Percentiles rank a stretch among this genome's conserved stretches.
phyloP scores from a whole-genome alignment of 148 eudicot genomes.

The Persicaria maculosa region DNA sequence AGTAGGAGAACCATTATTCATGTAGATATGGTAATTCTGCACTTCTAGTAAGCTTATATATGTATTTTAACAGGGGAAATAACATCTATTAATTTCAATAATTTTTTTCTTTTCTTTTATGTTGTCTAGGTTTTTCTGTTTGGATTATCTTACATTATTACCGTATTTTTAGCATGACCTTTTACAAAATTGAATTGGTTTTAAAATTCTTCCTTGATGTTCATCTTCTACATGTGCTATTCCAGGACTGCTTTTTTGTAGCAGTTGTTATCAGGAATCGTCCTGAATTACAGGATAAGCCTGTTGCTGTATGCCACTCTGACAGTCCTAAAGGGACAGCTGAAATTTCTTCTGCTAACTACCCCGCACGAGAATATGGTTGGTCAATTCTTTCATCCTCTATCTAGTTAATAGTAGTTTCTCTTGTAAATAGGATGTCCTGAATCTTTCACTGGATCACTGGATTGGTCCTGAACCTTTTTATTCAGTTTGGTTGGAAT shows the following conservation, averaged over 20 bases:
- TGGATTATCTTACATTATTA: neutral
- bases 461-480: neutral
- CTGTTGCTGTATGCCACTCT: conserved; percentile 96
- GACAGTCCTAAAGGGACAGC: conserved; percentile 94
- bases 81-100: neutral
- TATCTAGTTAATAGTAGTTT: neutral
- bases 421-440: neutral
- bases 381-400: conserved; percentile 14
- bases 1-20: conserved; percentile 53
- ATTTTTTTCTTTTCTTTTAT: neutral
- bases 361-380: conserved; percentile 91
- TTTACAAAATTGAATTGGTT: neutral
- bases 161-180: neutral
- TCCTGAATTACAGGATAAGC: conserved; percentile 69
- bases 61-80: neutral
- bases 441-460: neutral
- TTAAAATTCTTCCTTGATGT: neutral
- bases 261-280: conserved; percentile 72
- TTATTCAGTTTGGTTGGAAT: neutral
- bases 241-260: conserved; percentile 95
- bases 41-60: neutral
- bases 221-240: conserved; percentile 9
- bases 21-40: conserved; percentile 74
- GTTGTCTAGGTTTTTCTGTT: neutral
- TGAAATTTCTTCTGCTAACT: conserved; percentile 94